Evolutionary conservation across 1,284 basidiomycete species (phyloP), one percentile per base, ranked within the genome.

Genomic region (Wallemia ichthyophaga): DNA sequence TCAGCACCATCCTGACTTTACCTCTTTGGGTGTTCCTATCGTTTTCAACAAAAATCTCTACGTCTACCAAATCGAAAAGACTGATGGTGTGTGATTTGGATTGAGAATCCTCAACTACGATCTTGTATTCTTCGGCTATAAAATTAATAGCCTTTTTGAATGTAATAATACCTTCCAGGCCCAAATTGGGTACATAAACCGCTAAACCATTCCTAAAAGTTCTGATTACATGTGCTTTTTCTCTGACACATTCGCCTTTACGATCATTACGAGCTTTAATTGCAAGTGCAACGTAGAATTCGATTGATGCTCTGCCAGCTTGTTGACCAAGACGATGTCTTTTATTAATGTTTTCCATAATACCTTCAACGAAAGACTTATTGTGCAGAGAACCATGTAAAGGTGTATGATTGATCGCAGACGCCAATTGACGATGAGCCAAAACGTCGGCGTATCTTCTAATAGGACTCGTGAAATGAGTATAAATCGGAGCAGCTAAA

Each of bases 381-480:
- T 85, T 86, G 67, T 94, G 87, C 9, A 99, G 73, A 0, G 81
- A 80, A 0, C 85, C 76, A 67, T 94, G 89, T 0, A 98, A 76
- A 0, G 88, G 76, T 0, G 79, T 73, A 65, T 88, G 83, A 28
- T 79, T 79, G 65, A 96, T 95, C 2, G 89, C 82, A 0, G 94
- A 88, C 0, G 87, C 73, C 0, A 99, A 78, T 69, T 98, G 92
- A 24, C 94, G 81, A 69, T 99, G 94, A 0, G 80, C 91, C 24
- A 99, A 76, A 1, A 98, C 85, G 69, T 99, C 94, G 78, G 88
- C 86, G 67, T 91, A 94, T 61, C 89, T 79, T 62, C 88, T 76
- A 64, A 94, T 94, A 0, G 89, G 88, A 67, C 85, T 84, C 1
- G 92, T 96, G 69, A 98, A 98, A 70, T 98, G 94, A 0, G 94